Base-by-base conservation (phyloP, 1,284 basidiomycete species). In the Malassezia japonica region DNA sequence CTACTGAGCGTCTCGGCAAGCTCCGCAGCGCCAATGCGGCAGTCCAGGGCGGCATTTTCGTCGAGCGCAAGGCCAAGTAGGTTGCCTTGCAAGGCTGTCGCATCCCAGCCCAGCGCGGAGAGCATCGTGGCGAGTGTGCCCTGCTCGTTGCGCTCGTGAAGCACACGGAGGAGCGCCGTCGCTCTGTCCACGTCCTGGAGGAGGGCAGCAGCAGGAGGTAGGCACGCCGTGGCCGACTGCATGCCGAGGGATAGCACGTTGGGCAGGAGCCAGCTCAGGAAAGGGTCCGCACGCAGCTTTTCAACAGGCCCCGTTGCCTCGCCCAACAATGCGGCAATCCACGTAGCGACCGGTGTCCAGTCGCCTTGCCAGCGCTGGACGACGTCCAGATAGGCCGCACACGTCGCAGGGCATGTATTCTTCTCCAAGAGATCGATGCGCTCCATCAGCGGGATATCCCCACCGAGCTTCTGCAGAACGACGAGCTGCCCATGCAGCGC, bases 401-500 rank as follows among this genome's bases (percentile, higher is more conserved):
- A 46, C 6, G 66, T 67, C 23, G 59, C 50, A 4, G 51, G 48
- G 25, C 65, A 66, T 8, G 28, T 21, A 24, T 66, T 64, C 4
- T 49, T 21, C 13, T 48, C 57, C 12, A 63, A 49, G 39, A 61
- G 42, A 46, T 56, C 57, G 16, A 55, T 39, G 9, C 47, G 28
- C 7, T 23, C 32, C n/a, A n/a, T n/a, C 4, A 51, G 43, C 5
- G 47, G 35, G 12, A 58, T 48, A 3, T 12, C 20, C 2, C 47
- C 29, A 38, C 50, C 6, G 12, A 41, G 24, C 12, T 32, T 28
- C 1, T 34, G 41, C 18, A 50, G 25, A 7, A 54, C 25, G 33
- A 65, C 51, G 20, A 69, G 54, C 32, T 47, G 48, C 21, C 66
- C 66, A 15, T 67, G 65, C 10, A 55, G 46, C 7, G 54, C 52